Evolutionary conservation across 1,139 yeast genomes (phyloP).

Genomic region (Debaryomyces singareniensis): DNA sequence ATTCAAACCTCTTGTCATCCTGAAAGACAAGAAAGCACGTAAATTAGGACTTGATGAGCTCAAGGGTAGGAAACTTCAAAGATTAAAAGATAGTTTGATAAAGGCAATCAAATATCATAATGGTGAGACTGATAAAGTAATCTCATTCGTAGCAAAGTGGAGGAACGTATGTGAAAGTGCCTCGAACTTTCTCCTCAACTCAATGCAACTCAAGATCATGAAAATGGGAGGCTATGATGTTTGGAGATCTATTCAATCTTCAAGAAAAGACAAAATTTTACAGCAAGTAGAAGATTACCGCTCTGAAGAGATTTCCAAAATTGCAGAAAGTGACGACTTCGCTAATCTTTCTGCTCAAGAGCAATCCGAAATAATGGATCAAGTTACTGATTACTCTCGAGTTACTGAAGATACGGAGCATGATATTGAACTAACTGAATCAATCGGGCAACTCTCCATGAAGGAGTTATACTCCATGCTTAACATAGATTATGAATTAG

Average conservation of each 20-base stretch:
- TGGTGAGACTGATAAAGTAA: conserved; percentile 6
- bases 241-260: conserved; percentile 7
- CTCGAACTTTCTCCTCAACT: conserved; percentile 11
- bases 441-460: conserved; percentile 10
- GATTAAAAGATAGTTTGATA: conserved; percentile 8
- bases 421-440: conserved; percentile 4
- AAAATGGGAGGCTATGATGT: conserved; percentile 9
- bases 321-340: conserved; percentile 9
- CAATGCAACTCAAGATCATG: conserved; percentile 9
- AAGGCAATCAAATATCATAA: conserved; percentile 10
- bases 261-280: conserved; percentile 4
- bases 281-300: conserved; percentile 4
- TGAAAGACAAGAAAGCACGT: too few species aligned
- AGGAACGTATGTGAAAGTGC: conserved; percentile 10
- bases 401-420: conserved; percentile 3
- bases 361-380: conserved; percentile 5
- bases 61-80: too few species aligned
- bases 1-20: too few species aligned
- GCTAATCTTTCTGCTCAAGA: conserved; percentile 8
- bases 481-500: conserved; percentile 11
- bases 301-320: conserved; percentile 4
- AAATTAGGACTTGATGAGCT: conserved; percentile 8
- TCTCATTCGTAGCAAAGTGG: conserved; percentile 10
- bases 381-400: conserved; percentile 2
- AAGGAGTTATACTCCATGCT: conserved; percentile 10